Evolutionary conservation across 441 rosid species (phyloP).

Genomic region (Sinapis alba): DNA sequence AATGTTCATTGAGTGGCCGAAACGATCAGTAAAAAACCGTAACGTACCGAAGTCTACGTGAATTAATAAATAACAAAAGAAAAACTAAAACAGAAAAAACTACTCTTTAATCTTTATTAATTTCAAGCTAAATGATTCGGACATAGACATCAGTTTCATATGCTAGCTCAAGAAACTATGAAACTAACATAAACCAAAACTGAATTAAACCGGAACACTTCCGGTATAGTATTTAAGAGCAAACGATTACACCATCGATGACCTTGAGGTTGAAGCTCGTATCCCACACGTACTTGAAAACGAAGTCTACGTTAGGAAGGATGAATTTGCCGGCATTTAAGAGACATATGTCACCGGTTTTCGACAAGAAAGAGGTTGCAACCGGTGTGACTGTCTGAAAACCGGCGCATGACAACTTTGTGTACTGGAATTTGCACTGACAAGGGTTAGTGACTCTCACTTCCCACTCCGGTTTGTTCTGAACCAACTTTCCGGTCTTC

Average conservation of each 20-base stretch:
- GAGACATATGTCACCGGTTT: neutral
- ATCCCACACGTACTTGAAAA: conserved; percentile 27
- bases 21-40: neutral
- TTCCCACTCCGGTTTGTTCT: conserved; percentile 32
- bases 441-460: conserved; percentile 23
- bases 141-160: neutral
- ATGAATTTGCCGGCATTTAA: neutral
- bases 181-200: neutral
- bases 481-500: conserved; percentile 16
- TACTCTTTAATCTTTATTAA: conserved; percentile 7
- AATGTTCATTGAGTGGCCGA: neutral
- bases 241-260: neutral
- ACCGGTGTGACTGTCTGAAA: conserved; percentile 11
- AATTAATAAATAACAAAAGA: neutral
- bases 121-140: neutral
- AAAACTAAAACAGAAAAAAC: neutral
- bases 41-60: neutral
- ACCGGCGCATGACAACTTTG: conserved; percentile 3
- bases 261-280: conserved; percentile 19
- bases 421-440: neutral
- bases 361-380: neutral
- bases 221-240: neutral
- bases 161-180: neutral
- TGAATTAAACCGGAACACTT: neutral
- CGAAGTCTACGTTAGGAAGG: neutral